Evolutionary conservation across 768 basidiomycete genomes (phyloP).

Genomic region (Dendrothele bispora): DNA sequence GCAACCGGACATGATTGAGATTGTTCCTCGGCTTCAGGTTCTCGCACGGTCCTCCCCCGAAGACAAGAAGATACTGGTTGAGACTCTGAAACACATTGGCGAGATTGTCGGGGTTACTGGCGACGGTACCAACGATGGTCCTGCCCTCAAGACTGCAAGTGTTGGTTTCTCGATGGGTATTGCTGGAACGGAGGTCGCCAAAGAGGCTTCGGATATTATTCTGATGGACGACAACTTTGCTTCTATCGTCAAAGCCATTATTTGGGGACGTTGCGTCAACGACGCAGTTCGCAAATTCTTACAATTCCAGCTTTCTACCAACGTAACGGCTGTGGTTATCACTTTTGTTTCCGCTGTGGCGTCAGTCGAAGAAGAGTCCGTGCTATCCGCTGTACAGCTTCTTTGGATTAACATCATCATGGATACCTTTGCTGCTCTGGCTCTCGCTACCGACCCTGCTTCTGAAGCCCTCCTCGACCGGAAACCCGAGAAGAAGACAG

Average conservation of each 20-base stretch:
- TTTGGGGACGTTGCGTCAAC: conserved; percentile 99
- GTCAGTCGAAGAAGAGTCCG: conserved; percentile 72
- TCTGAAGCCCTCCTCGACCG: conserved; percentile 77
- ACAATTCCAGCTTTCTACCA: conserved; percentile 93
- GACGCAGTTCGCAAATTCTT: conserved; percentile 97
- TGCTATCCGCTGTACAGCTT: conserved; percentile 93
- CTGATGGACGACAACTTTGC: conserved; percentile 98
- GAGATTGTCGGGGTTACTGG: conserved; percentile 96
- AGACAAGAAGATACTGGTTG: conserved; percentile 93
- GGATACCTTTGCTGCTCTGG: conserved; percentile 98
- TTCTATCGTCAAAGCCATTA: conserved; percentile 95
- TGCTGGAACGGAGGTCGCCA: conserved; percentile 96
- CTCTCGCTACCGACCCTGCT: conserved; percentile 96
- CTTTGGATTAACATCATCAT: conserved; percentile 99
- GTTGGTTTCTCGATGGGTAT: conserved; percentile 98
- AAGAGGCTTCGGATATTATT: conserved; percentile 98
- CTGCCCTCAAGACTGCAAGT: conserved; percentile 91
- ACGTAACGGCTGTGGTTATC: conserved; percentile 93
- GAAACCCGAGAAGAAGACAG: conserved; percentile 86
- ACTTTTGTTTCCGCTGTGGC: conserved; percentile 91
- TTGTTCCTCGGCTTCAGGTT: conserved; percentile 92
- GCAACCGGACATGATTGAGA: conserved; percentile 68
- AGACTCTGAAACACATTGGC: conserved; percentile 81
- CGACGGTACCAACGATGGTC: conserved; percentile 97
- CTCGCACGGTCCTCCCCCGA: conserved; percentile 97